Base-by-base conservation (phyloP, 1,284 basidiomycete species). In the Moesziomyces sp. region DNA sequence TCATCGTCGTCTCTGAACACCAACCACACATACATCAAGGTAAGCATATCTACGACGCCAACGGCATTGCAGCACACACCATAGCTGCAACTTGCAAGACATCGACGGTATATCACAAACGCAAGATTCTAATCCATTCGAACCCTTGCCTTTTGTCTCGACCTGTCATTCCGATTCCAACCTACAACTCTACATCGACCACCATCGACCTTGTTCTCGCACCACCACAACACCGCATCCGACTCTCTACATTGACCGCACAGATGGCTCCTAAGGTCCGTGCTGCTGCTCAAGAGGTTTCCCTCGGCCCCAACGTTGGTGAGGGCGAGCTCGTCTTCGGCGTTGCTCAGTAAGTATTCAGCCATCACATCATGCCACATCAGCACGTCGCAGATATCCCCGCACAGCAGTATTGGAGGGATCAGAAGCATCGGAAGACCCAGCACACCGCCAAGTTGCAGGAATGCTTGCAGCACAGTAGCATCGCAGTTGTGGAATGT, bases 251-350 rank as follows among this genome's bases (percentile, higher is more conserved):
- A 6, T 26, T 18, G 49, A 49, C 49, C 46, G 47, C 66, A 64
- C 62, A 82, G 78, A 83, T 83, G 82, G 77, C 82, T 69, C 72
- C 72, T 57, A 82, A 82, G 76, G 79, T 80, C 62, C 79, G 76
- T 72, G 76, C 76, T 66, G 67, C 75, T 67, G 63, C 67, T 59
- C 61, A 74, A 64, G 81, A 82, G 68, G 80, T 80, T 58, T 83
- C 81, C 50, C 82, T 84, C 77, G 82, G 82, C 65, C 78, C 82
- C 47, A 80, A 82, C 68, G 81, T 83, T 53, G 82, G 78, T 54
- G 81, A 84, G 72, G 82, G 82, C 57, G 80, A 84, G 80, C 79
- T 83, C 70, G 80, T 83, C 65, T 84, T 84, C 61, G 82, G 81
- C 70, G 81, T 83, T 65, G 81, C 78, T 56, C 81, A 80, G 78